Conservation (phyloP, 441 rosid species). For the Brassica balearica region DNA sequence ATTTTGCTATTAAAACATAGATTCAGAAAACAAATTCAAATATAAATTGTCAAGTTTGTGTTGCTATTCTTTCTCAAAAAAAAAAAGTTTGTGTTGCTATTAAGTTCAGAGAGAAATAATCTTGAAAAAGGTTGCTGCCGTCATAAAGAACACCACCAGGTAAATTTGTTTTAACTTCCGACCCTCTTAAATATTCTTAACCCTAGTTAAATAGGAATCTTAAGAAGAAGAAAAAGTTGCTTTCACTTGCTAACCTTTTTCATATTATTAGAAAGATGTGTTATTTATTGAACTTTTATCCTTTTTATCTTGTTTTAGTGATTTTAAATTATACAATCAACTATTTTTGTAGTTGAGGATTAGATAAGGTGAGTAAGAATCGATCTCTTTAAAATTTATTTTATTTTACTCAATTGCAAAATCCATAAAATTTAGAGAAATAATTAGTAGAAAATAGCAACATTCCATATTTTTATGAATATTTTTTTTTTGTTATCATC, state of each 20-base stretch:
- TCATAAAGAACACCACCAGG: slow-evolving; percentile 2
- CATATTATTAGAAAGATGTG: background rate
- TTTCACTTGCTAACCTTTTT: background rate
- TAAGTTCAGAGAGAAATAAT: background rate
- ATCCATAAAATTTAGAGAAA: background rate
- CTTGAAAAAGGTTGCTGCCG: background rate
- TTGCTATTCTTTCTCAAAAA: background rate
- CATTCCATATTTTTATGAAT: background rate
- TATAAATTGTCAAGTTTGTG: slow-evolving; percentile 3
- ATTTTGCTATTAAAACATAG: background rate
- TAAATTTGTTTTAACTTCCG: background rate
- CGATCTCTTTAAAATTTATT: background rate
- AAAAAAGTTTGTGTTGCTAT: background rate
- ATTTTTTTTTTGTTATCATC: background rate
- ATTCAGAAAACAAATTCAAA: background rate
- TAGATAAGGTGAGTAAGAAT: background rate
- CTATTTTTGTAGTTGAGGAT: background rate
- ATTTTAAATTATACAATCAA: background rate
- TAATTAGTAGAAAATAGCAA: background rate
- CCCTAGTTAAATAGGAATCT: background rate
- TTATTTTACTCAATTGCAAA: background rate
- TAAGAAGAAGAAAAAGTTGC: background rate
- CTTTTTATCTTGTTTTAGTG: background rate
- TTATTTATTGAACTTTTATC: background rate
- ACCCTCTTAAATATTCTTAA: background rate